Base-by-base conservation (phyloP, 805 yeast species). In the Cephaloascus fragrans region DNA sequence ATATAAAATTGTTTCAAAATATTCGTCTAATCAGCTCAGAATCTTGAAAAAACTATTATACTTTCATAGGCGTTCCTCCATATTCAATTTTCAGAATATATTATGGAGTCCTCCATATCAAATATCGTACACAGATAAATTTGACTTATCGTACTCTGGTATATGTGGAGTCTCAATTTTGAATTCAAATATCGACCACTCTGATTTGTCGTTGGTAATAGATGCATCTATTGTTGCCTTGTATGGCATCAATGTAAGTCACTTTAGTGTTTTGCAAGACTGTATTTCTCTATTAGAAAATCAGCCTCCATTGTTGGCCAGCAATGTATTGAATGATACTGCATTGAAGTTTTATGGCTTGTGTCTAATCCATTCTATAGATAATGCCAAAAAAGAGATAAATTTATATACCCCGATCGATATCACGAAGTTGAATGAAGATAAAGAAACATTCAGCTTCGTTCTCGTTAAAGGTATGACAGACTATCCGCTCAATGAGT, bases 341-440 rank as follows among this genome's bases (percentile, higher is more conserved):
- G 29, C 20, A 19, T 15, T 15, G 12, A 40, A 47, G 3, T 77
- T 71, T 43, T 46, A 67, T 16, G 80, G 84, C 0, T 55, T 82
- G 26, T 77, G 73, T 1, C 61, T 85, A 37, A 64, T 86, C 0
- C 96, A 87, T 50, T 81, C 90, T 1, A 57, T 85, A 10, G 71
- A 80, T 46, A 41, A 44, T 0, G 41, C 43, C 0, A 49, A 57
- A 1, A 50, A 60, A 8, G 44, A 59, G 14, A 48, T 83, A 34
- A 77, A 82, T 41, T 37, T 86, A 1, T 78, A 83, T 47, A 59
- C 82, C 0, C 87, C 86, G 0, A 37, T 47, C 1, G 44, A 49
- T 8, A 28, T 51, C 1, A 46, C 45, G 9, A 17, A 42, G 3
- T 16, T 46, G 0, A 47, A 59, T 14, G 51, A 51, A 3, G 54